Base-by-base conservation (phyloP, 208 protist genomes). In the Wallacemonas sp. region DNA sequence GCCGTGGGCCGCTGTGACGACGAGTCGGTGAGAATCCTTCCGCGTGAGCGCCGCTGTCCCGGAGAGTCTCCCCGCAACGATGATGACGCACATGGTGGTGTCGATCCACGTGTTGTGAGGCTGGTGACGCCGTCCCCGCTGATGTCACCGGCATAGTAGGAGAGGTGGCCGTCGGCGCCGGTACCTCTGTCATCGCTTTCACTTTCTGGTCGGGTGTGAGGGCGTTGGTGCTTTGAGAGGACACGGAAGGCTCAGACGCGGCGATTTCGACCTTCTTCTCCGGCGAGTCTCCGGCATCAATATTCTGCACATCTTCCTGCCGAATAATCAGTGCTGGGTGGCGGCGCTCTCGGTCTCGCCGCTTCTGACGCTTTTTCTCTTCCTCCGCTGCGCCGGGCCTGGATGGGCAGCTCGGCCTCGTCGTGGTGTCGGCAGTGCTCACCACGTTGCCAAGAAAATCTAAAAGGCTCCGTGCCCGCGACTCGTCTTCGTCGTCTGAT, bases 221-320 rank as follows among this genome's bases (percentile, higher is more conserved):
- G 1, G 52, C 63, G 38, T 65, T 66, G 17, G 66, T 68, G 63
- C 59, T 68, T 1, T 68, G 73, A 27, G 59, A 74, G 3, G 68
- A 46, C 22, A 45, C 29, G 4, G 68, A 70, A 1, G 38, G 27
- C 24, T 67, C 65, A 4, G 45, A 41, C 0, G 27, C 24, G 1
- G 32, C 36, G 10, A 33, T n/a, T 4, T 39, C 30, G 30, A 3
- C 32, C 30, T 57, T 32, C 32, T 57, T 34, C 30, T 34, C 32
- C 4, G 3, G 30, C 8, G 30, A n/a, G n/a, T n/a, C 9, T 19
- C 4, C 42, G 9, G 42, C 42, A 12, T 48, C 46, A n/a, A 54
- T 0, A 13, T n/a, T 10, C n/a, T 54, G 50, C 1, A 57, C 50
- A 37, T 57, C 30, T 13, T 6, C 32, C 9, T 38, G 50, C 4